Conservation (phyloP, 2,329 filamentous ascomycete genomes). For the Xylaria sp. region DNA sequence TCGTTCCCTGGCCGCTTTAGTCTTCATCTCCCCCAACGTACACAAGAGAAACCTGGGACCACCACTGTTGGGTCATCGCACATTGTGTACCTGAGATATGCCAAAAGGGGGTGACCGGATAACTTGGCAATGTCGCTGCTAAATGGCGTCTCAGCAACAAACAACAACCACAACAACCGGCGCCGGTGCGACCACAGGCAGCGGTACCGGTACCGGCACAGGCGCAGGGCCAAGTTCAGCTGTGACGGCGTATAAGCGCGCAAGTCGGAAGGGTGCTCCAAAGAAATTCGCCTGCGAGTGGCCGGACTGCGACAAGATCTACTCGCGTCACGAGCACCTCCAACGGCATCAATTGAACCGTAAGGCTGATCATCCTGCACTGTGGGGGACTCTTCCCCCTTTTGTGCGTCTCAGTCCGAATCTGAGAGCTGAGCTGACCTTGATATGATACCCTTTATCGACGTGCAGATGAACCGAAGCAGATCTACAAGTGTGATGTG, state of each 20-base stretch:
- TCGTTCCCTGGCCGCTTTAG: constrained; percentile 37
- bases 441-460: constrained; percentile 39
- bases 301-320: constrained; percentile 80
- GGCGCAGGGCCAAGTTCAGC: constrained; percentile 15
- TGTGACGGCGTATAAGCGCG: constrained; percentile 57
- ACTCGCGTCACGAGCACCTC: constrained; percentile 83
- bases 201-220: constrained; percentile 10
- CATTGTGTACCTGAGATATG: constrained; percentile 28
- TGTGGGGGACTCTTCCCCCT: constrained; percentile 23
- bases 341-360: constrained; percentile 86
- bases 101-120: constrained; percentile 31
- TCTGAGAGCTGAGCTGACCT: constrained; percentile 22
- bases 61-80: constrained; percentile 36
- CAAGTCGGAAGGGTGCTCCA: constrained; percentile 62
- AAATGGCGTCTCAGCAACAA: constrained; percentile 52
- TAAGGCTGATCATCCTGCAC: constrained; percentile 52
- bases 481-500: constrained; percentile 81
- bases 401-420: constrained; percentile 2
- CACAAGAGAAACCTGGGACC: constrained; percentile 31
- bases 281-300: constrained; percentile 72
- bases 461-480: constrained; percentile 76
- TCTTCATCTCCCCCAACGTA: constrained; percentile 34
- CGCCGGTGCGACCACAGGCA: constrained; percentile 38
- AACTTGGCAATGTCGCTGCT: constrained; percentile 45
- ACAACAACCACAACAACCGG: constrained; percentile 44